Conservation (phyloP, 2,329 filamentous ascomycete genomes). For the Colletotrichum sp. region DNA sequence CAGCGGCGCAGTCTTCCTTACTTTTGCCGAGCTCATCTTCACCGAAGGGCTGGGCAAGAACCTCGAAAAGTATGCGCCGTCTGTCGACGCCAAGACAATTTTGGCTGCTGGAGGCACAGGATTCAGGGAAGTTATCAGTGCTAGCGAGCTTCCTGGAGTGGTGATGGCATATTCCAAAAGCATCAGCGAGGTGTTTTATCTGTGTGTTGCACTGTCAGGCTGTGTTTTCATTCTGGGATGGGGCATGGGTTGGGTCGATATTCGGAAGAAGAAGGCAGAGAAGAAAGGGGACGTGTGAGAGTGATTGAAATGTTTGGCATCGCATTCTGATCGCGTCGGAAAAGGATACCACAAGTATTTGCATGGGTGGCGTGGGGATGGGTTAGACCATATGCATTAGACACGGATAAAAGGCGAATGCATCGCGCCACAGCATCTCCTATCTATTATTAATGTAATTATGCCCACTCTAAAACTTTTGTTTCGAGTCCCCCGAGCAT, state of each 20-base stretch:
- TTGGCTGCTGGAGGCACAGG: constrained; percentile 47
- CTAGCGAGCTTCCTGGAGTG: constrained; percentile 36
- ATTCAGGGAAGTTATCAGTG: constrained; percentile 35
- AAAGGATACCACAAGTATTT: neutral
- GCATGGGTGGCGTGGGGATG: neutral
- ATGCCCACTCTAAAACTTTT: neutral
- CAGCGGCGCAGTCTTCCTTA: constrained; percentile 52
- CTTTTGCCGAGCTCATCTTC: constrained; percentile 27
- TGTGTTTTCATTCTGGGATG: constrained; percentile 38
- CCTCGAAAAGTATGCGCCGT: constrained; percentile 25
- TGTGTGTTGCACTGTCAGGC: constrained; percentile 33
- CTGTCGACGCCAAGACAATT: constrained; percentile 34
- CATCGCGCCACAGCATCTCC: neutral
- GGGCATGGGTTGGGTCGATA: constrained; percentile 51
- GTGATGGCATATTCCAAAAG: constrained; percentile 44
- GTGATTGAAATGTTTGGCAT: neutral
- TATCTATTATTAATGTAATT: neutral
- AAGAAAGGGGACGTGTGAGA: neutral
- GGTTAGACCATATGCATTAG: neutral
- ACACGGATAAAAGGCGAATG: too few relatives aligned
- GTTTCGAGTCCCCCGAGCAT: neutral
- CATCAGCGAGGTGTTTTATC: constrained; percentile 32
- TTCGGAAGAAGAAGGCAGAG: constrained; percentile 38
- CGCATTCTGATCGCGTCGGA: neutral
- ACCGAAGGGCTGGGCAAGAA: neutral